Base-by-base conservation (phyloP, 805 yeast genomes). In the Saccharomyces eubayanus region DNA sequence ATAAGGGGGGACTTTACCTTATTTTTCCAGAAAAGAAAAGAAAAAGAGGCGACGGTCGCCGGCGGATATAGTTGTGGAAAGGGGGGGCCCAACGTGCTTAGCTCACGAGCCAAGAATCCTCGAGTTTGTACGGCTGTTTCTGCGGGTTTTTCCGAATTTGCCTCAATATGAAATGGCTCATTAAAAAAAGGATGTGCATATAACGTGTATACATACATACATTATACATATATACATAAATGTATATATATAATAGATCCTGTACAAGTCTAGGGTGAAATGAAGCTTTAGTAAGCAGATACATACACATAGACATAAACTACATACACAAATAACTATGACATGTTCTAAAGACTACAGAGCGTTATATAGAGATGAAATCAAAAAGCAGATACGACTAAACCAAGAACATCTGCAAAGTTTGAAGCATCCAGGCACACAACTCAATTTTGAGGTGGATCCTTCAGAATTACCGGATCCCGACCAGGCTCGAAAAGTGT, bases 401-500 rank as follows among this genome's bases (percentile, higher is more conserved):
- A 72, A 72, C 56, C 55, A 53, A 36, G 54, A 56, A 4, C 69
- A 70, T 47, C 50, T 72, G 20, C 57, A 63, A 4, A 60, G 67
- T 0, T 52, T 72, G 8, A 50, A 53, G 6, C 69, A 72, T 46
- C 63, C 63, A 9, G 73, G 74, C 0, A 62, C 69, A 4, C 57
- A 62, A 21, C 48, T 63, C 3, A 21, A 50, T 6, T 62, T 70
- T 24, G 65, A 66, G 2, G 59, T 65, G 20, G 64, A 65, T 41
- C 52, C 58, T 6, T 20, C 28, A 6, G 56, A 28, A 0, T 28
- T 59, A 0, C 69, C 71, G 3, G 47, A 53, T 9, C 57, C 62
- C 5, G 66, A 66, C 16, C 69, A 71, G 0, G 55, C 63, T 31
- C 27, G 60, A 21, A 70, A 63, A 27, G 72, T 76, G 14, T 88